Percentiles rank a stretch among this genome's conserved stretches.
phyloP scores from a whole-genome alignment of 306 rosid genomes.

The Sicyos baderoa region DNA sequence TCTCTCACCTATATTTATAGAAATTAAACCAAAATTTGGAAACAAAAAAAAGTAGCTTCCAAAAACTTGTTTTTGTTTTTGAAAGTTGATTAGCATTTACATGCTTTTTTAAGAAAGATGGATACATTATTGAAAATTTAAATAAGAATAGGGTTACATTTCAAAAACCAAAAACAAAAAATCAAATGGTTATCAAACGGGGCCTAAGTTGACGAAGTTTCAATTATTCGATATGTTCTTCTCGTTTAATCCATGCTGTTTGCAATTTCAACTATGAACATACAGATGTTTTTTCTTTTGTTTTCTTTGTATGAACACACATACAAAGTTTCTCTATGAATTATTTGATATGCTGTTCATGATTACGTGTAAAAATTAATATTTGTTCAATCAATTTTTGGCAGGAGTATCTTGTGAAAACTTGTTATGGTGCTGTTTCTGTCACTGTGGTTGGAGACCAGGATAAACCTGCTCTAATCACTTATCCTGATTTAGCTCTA shows the following conservation, averaged over 20 bases:
- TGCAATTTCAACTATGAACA: neutral
- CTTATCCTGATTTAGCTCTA: conserved; percentile 90
- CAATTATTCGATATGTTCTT: neutral
- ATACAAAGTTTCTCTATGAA: neutral
- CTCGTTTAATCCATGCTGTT: neutral
- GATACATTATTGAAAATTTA: no score
- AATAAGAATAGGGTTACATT: no score
- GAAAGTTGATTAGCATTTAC: no score
- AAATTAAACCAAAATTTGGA: no score
- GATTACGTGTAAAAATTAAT: neutral
- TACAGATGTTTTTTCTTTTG: neutral
- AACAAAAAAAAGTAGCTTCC: no score
- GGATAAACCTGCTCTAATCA: conserved; percentile 88
- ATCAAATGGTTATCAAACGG: no score
- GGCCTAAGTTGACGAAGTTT: neutral
- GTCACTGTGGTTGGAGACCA: conserved; percentile 84
- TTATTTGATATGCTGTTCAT: neutral
- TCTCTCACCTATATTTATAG: no score
- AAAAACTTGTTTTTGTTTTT: no score
- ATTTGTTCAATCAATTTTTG: conserved; percentile 18
- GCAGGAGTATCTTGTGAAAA: conserved; percentile 80
- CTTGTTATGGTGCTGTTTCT: conserved; percentile 57
- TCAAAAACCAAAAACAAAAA: no score
- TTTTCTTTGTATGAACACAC: no score
- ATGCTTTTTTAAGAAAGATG: no score